Evolutionary conservation across 208 protist species (phyloP).

Genomic region (Spongospora subterranea): DNA sequence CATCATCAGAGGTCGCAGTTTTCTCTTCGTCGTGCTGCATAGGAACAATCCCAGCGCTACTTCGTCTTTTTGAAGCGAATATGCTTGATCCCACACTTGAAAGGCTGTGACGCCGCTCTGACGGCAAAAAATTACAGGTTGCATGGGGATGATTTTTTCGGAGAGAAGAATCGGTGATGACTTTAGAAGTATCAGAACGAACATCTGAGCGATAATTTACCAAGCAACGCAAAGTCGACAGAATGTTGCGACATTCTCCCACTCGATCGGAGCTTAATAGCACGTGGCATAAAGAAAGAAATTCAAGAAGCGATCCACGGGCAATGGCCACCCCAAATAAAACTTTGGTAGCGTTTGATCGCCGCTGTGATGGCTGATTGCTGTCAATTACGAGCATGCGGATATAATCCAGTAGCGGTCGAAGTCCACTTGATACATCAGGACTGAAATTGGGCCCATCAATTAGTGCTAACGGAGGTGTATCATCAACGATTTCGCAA

Average conservation of each 20-base stretch:
- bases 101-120: conserved; percentile 20
- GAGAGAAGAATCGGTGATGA: not conserved
- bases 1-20: not conserved
- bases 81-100: not conserved
- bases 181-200: not conserved
- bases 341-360: conserved; percentile 1
- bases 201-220: not conserved
- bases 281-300: conserved; percentile 1
- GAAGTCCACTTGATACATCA: not conserved
- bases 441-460: conserved; percentile 48
- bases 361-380: not conserved
- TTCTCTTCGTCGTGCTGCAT: conserved; percentile 23
- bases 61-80: not conserved
- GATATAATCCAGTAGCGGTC: conserved; percentile 47
- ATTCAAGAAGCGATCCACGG: conserved; percentile 30
- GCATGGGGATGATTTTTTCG: not conserved
- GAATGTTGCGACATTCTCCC: not conserved
- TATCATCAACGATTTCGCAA: conserved; percentile 50
- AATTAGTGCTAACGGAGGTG: conserved; percentile 9
- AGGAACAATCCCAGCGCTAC: not conserved
- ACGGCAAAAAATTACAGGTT: not conserved
- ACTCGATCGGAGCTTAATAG: not conserved
- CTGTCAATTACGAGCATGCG: not conserved
- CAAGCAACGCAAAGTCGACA: not conserved
- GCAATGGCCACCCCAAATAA: conserved; percentile 25